Conservation (phyloP, 305 asterid species). For the Fraxinus albicans region DNA sequence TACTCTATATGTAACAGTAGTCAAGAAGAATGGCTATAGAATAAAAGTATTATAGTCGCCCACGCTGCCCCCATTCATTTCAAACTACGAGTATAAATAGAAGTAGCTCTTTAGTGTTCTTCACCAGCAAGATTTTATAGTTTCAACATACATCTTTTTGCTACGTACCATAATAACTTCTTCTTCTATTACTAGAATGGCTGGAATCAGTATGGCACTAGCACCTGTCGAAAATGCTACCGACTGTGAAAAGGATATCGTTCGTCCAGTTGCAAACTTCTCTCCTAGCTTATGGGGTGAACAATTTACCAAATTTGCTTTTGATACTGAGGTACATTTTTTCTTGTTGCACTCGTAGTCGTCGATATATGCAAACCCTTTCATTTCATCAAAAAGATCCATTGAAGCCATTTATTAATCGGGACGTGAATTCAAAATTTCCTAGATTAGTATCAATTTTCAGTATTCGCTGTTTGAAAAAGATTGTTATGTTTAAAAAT, state of each 20-base stretch:
- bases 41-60: neutral
- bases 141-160: neutral
- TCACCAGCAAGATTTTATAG: neutral
- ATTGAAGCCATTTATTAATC: neutral
- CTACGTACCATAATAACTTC: neutral
- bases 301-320: neutral
- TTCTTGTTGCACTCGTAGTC: neutral
- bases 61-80: neutral
- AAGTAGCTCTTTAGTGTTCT: neutral
- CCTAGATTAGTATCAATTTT: neutral
- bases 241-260: neutral
- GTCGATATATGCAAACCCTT: neutral
- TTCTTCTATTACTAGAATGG: neutral
- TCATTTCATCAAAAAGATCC: neutral
- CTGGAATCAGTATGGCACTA: neutral
- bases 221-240: neutral
- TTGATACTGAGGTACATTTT: neutral
- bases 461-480: neutral
- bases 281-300: slow-evolving; percentile 2
- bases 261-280: slow-evolving; percentile 3
- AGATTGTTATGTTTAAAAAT: neutral
- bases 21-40: neutral
- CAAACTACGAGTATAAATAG: neutral
- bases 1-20: neutral
- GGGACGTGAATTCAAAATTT: neutral